Percentiles rank a stretch among this genome's conserved stretches.
Conservation (phyloP, 305 asterid genomes). For the Fraxinus paxiana region DNA sequence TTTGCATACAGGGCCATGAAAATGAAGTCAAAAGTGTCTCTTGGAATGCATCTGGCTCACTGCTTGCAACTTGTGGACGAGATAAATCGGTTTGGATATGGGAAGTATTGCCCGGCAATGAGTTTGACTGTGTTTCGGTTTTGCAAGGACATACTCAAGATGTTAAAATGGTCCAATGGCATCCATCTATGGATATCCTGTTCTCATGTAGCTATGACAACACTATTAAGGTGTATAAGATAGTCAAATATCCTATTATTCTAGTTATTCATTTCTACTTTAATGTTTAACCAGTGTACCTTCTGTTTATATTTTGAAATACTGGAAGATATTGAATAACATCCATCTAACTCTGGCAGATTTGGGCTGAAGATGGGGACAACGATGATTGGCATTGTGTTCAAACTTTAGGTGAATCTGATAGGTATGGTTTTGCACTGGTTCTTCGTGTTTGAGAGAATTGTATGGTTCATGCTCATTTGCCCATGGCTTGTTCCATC, state of each 20-base stretch:
- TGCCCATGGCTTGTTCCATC: not conserved
- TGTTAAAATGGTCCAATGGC: constrained; percentile 94
- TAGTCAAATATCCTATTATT: not conserved
- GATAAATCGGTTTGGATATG: constrained; percentile 95
- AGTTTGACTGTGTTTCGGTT: constrained; percentile 69
- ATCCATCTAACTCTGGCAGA: constrained; percentile 35
- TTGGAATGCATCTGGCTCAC: constrained; percentile 71
- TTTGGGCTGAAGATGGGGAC: constrained; percentile 71
- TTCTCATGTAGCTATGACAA: constrained; percentile 90
- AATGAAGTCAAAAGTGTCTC: constrained; percentile 84
- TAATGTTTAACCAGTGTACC: not conserved
- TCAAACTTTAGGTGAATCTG: constrained; percentile 68
- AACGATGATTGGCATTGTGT: constrained; percentile 76
- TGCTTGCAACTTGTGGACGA: constrained; percentile 88
- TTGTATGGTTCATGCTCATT: not conserved
- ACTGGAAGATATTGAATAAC: not conserved
- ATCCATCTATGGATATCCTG: constrained; percentile 58
- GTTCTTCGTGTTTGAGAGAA: not conserved
- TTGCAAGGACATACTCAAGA: constrained; percentile 90
- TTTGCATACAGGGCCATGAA: constrained; percentile 65
- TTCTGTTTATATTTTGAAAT: not conserved
- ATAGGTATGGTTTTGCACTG: constrained; percentile 37
- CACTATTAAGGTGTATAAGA: constrained; percentile 51
- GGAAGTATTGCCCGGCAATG: constrained; percentile 72
- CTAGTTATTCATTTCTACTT: not conserved